Evolutionary conservation across 2,329 filamentous ascomycete species (phyloP).

Genomic region (Cladophialophora psammophila): DNA sequence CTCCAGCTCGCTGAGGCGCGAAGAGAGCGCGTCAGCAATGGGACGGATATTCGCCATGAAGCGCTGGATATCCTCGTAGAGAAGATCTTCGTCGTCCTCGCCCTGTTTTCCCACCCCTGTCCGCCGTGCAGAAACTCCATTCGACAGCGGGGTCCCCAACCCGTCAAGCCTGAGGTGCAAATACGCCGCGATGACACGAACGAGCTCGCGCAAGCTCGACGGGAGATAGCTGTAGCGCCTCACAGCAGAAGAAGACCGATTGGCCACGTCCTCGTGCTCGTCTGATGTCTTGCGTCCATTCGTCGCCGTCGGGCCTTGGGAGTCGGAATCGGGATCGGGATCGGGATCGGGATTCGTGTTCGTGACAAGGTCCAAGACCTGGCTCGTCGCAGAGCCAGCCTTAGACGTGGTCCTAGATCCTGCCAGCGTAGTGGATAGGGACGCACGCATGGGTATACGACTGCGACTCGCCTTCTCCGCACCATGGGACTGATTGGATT

Average conservation of each 20-base stretch:
- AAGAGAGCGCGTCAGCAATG: constrained; percentile 12
- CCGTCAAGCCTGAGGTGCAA: constrained; percentile 10
- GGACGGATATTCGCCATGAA: constrained; percentile 25
- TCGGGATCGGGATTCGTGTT: neutral
- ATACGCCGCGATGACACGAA: constrained; percentile 30
- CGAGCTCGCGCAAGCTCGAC: constrained; percentile 18
- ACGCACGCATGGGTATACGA: too few species aligned
- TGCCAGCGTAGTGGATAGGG: neutral
- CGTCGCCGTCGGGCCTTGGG: too few species aligned
- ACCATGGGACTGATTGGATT: too few species aligned
- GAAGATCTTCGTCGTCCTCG: constrained; percentile 9
- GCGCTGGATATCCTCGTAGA: constrained; percentile 19
- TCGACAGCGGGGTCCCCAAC: neutral
- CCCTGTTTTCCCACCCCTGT: neutral
- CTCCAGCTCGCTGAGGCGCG: constrained; percentile 21
- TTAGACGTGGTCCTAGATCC: neutral
- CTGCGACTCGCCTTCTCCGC: too few species aligned
- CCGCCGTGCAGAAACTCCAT: neutral
- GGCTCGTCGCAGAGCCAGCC: neutral
- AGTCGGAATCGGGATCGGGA: too few species aligned
- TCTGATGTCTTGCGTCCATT: neutral
- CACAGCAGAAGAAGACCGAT: too few species aligned
- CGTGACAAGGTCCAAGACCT: neutral
- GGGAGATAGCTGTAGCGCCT: neutral
- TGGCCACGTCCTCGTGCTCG: too few species aligned